phyloP scores from a whole-genome alignment of 306 rosid genomes.

The Rosa multiflora region DNA sequence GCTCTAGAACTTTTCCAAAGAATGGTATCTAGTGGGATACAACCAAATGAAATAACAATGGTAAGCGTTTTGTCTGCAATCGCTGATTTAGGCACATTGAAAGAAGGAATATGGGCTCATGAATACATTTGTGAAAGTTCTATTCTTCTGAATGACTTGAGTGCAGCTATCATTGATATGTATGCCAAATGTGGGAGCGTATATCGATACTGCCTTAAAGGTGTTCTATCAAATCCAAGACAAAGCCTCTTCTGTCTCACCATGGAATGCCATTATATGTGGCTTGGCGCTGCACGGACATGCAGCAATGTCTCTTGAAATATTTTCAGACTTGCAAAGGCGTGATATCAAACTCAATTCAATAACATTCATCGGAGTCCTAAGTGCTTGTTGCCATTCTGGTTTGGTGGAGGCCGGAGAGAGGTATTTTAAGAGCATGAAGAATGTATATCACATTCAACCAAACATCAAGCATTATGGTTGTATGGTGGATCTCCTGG shows the following conservation, averaged over 20 bases:
- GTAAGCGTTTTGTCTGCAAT: constrained; percentile 81
- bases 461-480: too few species aligned
- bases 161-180: constrained; percentile 81
- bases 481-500: too few species aligned
- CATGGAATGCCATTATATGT: constrained; percentile 90
- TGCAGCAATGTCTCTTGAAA: constrained; percentile 56
- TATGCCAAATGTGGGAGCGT: constrained; percentile 83
- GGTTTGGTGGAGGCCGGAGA: constrained; percentile 73
- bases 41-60: constrained; percentile 89
- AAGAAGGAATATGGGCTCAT: constrained; percentile 76
- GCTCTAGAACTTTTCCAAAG: constrained; percentile 73
- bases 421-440: constrained; percentile 40
- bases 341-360: constrained; percentile 58
- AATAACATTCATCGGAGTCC: constrained; percentile 82
- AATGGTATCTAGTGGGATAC: constrained; percentile 58
- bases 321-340: constrained; percentile 65
- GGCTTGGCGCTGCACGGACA: constrained; percentile 89
- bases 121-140: constrained; percentile 48
- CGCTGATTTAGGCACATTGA: constrained; percentile 64
- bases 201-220: constrained; percentile 56
- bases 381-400: constrained; percentile 87
- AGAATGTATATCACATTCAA: too few species aligned
- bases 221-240: constrained; percentile 59
- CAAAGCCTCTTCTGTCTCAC: constrained; percentile 51
- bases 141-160: constrained; percentile 67